phyloP scores from a whole-genome alignment of 768 basidiomycete species.

The Russula vinacea region DNA sequence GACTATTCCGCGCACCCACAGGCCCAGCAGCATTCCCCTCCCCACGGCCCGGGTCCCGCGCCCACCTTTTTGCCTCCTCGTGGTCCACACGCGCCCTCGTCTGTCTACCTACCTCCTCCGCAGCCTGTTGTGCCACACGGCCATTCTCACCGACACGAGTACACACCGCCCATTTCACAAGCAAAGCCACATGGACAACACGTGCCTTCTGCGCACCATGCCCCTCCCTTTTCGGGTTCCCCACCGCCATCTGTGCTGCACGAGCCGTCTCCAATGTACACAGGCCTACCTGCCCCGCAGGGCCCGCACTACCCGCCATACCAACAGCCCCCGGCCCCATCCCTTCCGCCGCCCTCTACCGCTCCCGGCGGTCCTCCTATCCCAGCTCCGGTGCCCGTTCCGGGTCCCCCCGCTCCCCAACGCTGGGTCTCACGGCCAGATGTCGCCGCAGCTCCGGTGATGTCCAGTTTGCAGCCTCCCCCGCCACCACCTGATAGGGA shows the following conservation, averaged over 20 bases:
- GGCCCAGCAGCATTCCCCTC: conserved; percentile 26
- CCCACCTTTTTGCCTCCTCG: conserved; percentile 31
- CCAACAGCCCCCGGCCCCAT: conserved; percentile 34
- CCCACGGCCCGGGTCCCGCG: conserved; percentile 6
- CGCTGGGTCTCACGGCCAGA: conserved; percentile 26
- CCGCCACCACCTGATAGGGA: conserved; percentile 22
- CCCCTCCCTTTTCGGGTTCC: conserved; percentile 26
- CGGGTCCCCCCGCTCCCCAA: conserved; percentile 23
- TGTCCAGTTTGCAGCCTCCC: conserved; percentile 34
- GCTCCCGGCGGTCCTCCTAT: conserved; percentile 22
- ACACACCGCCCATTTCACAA: conserved; percentile 30
- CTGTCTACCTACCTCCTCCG: conserved; percentile 27
- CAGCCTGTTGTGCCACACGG: conserved; percentile 27
- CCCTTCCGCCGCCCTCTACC: conserved; percentile 14
- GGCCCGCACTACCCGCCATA: conserved; percentile 15
- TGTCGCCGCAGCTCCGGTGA: conserved; percentile 33
- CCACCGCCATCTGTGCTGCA: conserved; percentile 25
- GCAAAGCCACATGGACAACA: conserved; percentile 20
- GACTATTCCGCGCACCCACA: conserved; percentile 25
- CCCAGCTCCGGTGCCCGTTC: conserved; percentile 18
- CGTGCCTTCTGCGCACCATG: conserved; percentile 23
- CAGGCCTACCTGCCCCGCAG: conserved; percentile 25
- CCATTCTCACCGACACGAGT: conserved; percentile 30
- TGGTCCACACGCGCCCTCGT: conserved; percentile 24
- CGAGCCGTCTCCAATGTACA: conserved; percentile 38